A percentile compares a stretch with the other conserved stretches of the same genome.
These are phyloP conservation scores for Omphalotus guepiniiformis DNA, from an alignment of 768 basidiomycete genomes.

Conservation along the genomic window DNA sequence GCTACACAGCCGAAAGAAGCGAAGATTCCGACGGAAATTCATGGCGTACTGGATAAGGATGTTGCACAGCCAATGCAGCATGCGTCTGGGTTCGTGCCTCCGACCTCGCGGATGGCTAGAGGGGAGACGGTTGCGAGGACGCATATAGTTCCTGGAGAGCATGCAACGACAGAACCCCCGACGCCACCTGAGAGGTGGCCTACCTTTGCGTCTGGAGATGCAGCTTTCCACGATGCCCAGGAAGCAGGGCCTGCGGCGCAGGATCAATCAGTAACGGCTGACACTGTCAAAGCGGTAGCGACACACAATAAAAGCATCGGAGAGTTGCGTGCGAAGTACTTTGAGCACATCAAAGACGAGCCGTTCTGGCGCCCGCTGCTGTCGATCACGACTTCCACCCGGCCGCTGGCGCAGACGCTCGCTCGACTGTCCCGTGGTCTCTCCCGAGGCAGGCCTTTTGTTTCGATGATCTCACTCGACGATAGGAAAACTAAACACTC, in stretches of 20 bases:
- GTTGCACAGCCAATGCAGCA: slow-evolving; percentile 9
- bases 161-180: not conserved
- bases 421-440: slow-evolving; percentile 27
- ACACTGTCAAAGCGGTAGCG: not conserved
- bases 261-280: not conserved
- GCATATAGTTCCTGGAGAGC: slow-evolving; percentile 1
- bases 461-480: slow-evolving; percentile 24
- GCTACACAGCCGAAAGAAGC: slow-evolving; percentile 17
- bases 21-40: slow-evolving; percentile 25
- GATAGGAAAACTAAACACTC: slow-evolving; percentile 31
- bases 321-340: not conserved
- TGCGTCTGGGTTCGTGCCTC: slow-evolving; percentile 19
- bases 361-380: slow-evolving; percentile 39
- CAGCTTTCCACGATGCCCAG: not conserved
- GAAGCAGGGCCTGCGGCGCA: not conserved
- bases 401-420: slow-evolving; percentile 33
- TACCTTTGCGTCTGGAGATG: slow-evolving; percentile 1
- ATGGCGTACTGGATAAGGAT: slow-evolving; percentile 7
- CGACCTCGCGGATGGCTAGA: slow-evolving; percentile 19
- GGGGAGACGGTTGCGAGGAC: slow-evolving; percentile 9
- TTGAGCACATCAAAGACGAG: slow-evolving; percentile 10
- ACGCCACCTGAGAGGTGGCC: slow-evolving; percentile 7
- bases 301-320: not conserved
- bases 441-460: slow-evolving; percentile 32
- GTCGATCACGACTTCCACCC: slow-evolving; percentile 36